Evolutionary conservation across 2,329 filamentous ascomycete species (phyloP).

Genomic region (Periconia sp.): DNA sequence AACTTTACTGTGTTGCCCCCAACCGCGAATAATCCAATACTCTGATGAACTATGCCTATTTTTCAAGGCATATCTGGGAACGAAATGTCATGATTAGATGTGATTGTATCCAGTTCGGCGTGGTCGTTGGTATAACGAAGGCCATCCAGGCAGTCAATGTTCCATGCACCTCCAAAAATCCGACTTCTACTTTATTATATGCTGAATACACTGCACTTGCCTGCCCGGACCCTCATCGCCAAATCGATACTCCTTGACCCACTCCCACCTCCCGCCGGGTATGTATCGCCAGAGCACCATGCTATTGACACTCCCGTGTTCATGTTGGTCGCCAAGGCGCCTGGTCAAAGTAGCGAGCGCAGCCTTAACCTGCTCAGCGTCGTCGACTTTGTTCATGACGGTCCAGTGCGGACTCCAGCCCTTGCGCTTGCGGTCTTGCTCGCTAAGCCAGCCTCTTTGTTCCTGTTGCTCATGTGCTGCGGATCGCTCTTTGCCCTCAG

Average conservation of each 20-base stretch:
- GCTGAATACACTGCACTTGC: too few species aligned
- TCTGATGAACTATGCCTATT: too few species aligned
- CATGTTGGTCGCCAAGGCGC: conserved; percentile 31
- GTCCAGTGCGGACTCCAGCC: conserved; percentile 48
- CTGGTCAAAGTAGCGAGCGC: conserved; percentile 40
- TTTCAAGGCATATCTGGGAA: too few species aligned
- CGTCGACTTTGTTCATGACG: conserved; percentile 51
- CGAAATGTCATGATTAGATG: too few species aligned
- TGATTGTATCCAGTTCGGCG: too few species aligned
- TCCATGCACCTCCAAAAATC: too few species aligned
- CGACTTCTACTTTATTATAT: too few species aligned
- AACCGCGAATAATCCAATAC: too few species aligned
- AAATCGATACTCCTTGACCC: conserved; percentile 41
- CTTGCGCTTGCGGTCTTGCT: conserved; percentile 45
- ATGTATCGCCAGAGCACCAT: conserved; percentile 46
- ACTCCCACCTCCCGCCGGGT: conserved; percentile 45
- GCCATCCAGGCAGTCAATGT: too few species aligned
- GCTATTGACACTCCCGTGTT: conserved; percentile 41
- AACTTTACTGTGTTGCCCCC: too few species aligned
- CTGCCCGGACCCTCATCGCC: neutral
- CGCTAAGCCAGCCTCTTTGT: conserved; percentile 37
- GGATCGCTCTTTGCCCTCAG: too few species aligned
- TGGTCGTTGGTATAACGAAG: too few species aligned
- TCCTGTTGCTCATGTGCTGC: neutral
- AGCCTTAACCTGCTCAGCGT: conserved; percentile 39